Evolutionary conservation across 163 green algal genomes (phyloP).

Genomic region (Trebouxiophyceae sp.): DNA sequence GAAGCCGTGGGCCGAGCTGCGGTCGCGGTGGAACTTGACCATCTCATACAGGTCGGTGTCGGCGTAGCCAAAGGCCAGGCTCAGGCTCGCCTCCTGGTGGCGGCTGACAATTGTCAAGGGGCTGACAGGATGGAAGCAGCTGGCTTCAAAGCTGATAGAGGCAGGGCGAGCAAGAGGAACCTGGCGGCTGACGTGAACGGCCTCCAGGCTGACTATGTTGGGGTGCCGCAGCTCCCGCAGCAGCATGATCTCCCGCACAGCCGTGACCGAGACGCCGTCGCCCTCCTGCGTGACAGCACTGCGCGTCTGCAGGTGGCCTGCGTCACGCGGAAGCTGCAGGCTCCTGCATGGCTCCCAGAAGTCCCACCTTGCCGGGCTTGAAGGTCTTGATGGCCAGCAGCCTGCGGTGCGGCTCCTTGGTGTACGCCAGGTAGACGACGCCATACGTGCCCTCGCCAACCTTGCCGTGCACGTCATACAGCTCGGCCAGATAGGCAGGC

Average conservation of each 20-base stretch:
- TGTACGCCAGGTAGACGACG: conserved; percentile 15
- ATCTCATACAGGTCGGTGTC: conserved; percentile 87
- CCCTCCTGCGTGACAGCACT: conserved; percentile 65
- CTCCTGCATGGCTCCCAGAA: background rate
- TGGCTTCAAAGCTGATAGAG: background rate
- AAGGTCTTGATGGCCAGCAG: conserved; percentile 70
- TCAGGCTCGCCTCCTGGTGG: conserved; percentile 49
- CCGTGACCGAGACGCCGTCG: conserved; percentile 70
- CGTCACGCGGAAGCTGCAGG: too few species aligned
- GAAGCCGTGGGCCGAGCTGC: conserved; percentile 54
- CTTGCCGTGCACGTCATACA: conserved; percentile 31
- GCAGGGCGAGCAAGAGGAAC: too few species aligned
- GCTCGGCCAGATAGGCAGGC: background rate
- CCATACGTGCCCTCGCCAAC: conserved; percentile 70
- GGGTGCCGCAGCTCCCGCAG: conserved; percentile 59
- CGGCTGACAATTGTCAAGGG: background rate
- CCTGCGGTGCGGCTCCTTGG: background rate
- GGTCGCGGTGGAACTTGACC: conserved; percentile 69
- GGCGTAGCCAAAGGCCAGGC: conserved; percentile 79
- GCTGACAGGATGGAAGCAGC: too few species aligned
- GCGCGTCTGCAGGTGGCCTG: too few species aligned
- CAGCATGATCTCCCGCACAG: conserved; percentile 74
- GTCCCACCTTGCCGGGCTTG: conserved; percentile 61
- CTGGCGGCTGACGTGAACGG: conserved; percentile 57
- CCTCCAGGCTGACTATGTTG: conserved; percentile 52